Conservation (phyloP, 1,284 basidiomycete species). For the Taiwanofungus camphoratus region DNA sequence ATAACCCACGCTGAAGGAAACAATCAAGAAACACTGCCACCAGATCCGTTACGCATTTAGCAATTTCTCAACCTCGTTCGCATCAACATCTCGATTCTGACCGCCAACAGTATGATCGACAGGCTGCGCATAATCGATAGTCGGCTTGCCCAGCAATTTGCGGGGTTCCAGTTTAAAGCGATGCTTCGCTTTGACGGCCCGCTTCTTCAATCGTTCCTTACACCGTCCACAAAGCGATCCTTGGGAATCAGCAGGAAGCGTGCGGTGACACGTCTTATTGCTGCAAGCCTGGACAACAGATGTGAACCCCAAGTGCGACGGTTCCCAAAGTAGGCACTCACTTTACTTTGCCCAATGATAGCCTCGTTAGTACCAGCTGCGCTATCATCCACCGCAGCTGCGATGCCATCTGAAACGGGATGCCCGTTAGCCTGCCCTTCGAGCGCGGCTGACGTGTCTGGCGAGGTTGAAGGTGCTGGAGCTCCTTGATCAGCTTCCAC, state of each 20-base stretch:
- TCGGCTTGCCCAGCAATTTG: constrained; percentile 12
- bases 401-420: neutral
- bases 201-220: constrained; percentile 38
- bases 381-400: neutral
- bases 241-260: constrained; percentile 19
- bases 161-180: constrained; percentile 40
- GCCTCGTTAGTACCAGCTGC: too few species aligned
- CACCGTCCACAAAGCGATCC: constrained; percentile 40
- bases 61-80: too few species aligned
- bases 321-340: too few species aligned
- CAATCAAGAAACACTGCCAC: too few species aligned
- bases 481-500: neutral
- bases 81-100: neutral
- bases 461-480: neutral
- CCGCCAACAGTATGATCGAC: neutral
- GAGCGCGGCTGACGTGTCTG: neutral
- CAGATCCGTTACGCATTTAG: too few species aligned
- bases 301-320: neutral
- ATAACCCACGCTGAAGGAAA: too few species aligned
- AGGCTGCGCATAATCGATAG: neutral
- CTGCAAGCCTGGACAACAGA: constrained; percentile 17
- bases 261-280: constrained; percentile 29
- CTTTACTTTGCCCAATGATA: too few species aligned
- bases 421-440: neutral
- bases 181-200: constrained; percentile 36